Conservation (phyloP, 2,329 filamentous ascomycete species). For the Fusarium sp. region DNA sequence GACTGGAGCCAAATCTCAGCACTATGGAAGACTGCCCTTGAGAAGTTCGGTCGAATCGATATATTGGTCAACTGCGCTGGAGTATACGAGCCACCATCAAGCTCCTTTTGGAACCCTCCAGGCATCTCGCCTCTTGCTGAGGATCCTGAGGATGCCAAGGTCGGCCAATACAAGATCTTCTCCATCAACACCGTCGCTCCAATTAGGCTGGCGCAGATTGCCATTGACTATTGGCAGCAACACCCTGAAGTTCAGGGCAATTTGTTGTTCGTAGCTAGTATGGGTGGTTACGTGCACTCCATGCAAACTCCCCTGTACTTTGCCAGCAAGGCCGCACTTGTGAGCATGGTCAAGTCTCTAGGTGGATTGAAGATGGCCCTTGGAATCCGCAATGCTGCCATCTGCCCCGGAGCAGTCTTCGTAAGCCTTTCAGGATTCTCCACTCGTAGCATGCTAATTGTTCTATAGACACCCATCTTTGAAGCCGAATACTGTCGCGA, state of each 20-base stretch:
- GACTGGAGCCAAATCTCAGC: constrained; percentile 46
- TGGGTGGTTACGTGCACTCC: constrained; percentile 49
- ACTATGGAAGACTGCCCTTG: constrained; percentile 54
- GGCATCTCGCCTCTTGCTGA: constrained; percentile 40
- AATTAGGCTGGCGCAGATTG: constrained; percentile 48
- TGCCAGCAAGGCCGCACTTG: constrained; percentile 31
- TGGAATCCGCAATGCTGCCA: constrained; percentile 23
- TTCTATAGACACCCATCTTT: constrained; percentile 15
- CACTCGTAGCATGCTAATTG: rapidly evolving
- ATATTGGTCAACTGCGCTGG: constrained; percentile 74
- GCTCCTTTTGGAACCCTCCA: constrained; percentile 48
- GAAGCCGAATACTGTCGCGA: constrained; percentile 27
- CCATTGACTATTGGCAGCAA: constrained; percentile 50
- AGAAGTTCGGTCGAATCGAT: constrained; percentile 66
- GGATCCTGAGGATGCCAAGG: constrained; percentile 36
- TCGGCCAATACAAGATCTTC: constrained; percentile 45
- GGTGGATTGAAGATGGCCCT: constrained; percentile 5
- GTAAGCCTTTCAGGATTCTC: neutral
- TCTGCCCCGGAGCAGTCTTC: constrained; percentile 28
- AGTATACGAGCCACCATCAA: constrained; percentile 54
- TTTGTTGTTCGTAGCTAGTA: constrained; percentile 47
- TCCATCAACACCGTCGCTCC: constrained; percentile 48
- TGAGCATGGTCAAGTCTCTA: constrained; percentile 32
- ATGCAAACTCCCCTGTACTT: constrained; percentile 47
- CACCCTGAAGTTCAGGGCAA: constrained; percentile 36